phyloP scores from a whole-genome alignment of 2,329 filamentous ascomycete species.

The Trichoderma brevicompactum region DNA sequence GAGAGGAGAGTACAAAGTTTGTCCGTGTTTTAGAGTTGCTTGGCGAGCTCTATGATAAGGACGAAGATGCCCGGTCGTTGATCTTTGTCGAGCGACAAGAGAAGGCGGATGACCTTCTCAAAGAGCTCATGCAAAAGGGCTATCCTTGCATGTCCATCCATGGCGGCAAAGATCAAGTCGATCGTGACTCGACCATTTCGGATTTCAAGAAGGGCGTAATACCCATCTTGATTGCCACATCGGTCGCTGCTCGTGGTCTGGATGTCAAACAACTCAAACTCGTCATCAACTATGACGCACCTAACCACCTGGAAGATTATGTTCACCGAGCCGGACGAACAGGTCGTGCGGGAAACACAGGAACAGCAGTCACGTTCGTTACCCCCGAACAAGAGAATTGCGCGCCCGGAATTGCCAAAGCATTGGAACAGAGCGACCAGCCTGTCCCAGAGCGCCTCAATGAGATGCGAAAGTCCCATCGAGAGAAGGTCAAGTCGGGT shows the following conservation, averaged over 20 bases:
- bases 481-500: conserved; percentile 88
- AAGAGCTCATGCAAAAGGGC: conserved; percentile 78
- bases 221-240: conserved; percentile 90
- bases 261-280: conserved; percentile 96
- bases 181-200: conserved; percentile 87
- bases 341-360: conserved; percentile 90
- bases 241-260: conserved; percentile 89
- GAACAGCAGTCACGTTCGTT: conserved; percentile 92
- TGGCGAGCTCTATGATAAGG: conserved; percentile 81
- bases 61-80: conserved; percentile 87
- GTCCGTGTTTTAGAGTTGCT: conserved; percentile 81
- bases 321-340: conserved; percentile 94
- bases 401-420: conserved; percentile 85
- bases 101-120: conserved; percentile 78
- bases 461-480: conserved; percentile 72
- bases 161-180: conserved; percentile 90
- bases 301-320: conserved; percentile 94
- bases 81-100: conserved; percentile 94
- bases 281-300: conserved; percentile 93
- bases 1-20: conserved; percentile 83
- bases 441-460: conserved; percentile 72
- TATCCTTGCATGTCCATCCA: conserved; percentile 94
- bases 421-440: conserved; percentile 88
- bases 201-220: conserved; percentile 93
- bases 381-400: conserved; percentile 91